Conservation (phyloP, 2,329 filamentous ascomycete species). For the Diaporthe ilicicola region DNA sequence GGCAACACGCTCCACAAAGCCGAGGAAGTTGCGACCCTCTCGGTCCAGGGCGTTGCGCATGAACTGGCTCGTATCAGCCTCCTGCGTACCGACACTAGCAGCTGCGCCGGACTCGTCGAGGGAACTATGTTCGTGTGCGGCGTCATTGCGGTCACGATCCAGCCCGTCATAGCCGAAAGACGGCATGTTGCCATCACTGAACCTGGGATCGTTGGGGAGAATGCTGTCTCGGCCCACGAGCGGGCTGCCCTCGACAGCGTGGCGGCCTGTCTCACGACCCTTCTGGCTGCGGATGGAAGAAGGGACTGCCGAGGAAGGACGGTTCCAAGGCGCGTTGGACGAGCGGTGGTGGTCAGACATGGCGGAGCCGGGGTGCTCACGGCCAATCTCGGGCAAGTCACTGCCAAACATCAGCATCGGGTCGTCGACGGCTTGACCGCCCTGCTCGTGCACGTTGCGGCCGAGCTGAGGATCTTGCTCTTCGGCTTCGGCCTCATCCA, state of each 20-base stretch:
- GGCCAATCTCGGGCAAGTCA: conserved; percentile 41
- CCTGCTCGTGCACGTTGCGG: conserved; percentile 32
- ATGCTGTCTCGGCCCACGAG: conserved; percentile 47
- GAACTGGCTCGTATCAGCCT: conserved; percentile 42
- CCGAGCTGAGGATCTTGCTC: conserved; percentile 27
- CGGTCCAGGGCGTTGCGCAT: conserved; percentile 50
- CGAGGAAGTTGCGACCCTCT: conserved; percentile 56
- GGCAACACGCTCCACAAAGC: conserved; percentile 50
- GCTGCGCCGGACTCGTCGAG: conserved; percentile 39
- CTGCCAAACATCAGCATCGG: conserved; percentile 33
- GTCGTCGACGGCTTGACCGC: conserved; percentile 34
- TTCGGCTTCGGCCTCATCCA: conserved; percentile 38
- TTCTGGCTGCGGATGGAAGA: conserved; percentile 55
- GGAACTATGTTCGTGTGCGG: conserved; percentile 35
- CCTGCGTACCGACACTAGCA: conserved; percentile 34
- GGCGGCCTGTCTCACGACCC: conserved; percentile 46
- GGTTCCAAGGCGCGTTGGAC: conserved; percentile 62
- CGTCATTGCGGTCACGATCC: conserved; percentile 40
- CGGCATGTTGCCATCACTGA: conserved; percentile 52
- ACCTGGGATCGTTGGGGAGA: conserved; percentile 53
- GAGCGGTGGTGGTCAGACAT: conserved; percentile 41
- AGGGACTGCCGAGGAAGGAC: conserved; percentile 54
- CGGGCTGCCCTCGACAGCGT: conserved; percentile 46
- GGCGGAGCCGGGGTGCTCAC: conserved; percentile 34
- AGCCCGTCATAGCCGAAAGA: conserved; percentile 46